Base-by-base conservation (phyloP, 805 yeast genomes). In the Myxozyma sirexii region DNA sequence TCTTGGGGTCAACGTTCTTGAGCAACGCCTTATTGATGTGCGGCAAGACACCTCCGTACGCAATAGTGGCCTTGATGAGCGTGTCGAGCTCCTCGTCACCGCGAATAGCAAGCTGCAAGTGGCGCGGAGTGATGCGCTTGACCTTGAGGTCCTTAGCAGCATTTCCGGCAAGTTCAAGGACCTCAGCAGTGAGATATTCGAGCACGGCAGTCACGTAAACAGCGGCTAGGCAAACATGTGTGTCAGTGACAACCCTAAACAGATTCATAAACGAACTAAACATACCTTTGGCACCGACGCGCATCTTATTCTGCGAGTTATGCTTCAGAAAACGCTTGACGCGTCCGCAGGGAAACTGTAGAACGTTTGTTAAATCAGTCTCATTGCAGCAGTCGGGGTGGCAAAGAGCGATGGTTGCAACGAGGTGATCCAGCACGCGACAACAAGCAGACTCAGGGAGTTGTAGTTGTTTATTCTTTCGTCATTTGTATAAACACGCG, bases 11-110 rank as follows among this genome's bases (percentile, higher is more conserved):
- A 4, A 42, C 59, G 35, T 44, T 54, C 49, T 61, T 61, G 29
- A 61, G 49, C 42, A 61, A 44, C 35, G 65, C 65, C 58, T 87
- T 86, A 78, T 90, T 89, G 72, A 90, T 89, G 74, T 90, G 96
- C 57, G 98, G 98, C 75, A 93, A 80, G 56, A 93, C 98, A 86
- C 98, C 98, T 81, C 98, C 98, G 69, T 87, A 90, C 42, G 97
- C 97, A 74, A 93, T 93, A 60, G 97, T 93, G 60, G 97, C 96
- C 77, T 90, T 87, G 73, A 93, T 88, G 73, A 93, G 83, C 66
- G 90, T 86, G 80, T 92, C 97, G 76, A 93, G 85, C 78, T 93
- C 98, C 77, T 93, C 98, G 77, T 93, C 98, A 74, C 97, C 97
- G 80, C 98, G 90, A 72, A 92, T 92, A 64, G 98, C 98, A 72